Percentiles rank a stretch among this genome's conserved stretches.
Evolutionary conservation across 176 grass and related monocot species (phyloP).

Genomic region (Triticum timopheevii): DNA sequence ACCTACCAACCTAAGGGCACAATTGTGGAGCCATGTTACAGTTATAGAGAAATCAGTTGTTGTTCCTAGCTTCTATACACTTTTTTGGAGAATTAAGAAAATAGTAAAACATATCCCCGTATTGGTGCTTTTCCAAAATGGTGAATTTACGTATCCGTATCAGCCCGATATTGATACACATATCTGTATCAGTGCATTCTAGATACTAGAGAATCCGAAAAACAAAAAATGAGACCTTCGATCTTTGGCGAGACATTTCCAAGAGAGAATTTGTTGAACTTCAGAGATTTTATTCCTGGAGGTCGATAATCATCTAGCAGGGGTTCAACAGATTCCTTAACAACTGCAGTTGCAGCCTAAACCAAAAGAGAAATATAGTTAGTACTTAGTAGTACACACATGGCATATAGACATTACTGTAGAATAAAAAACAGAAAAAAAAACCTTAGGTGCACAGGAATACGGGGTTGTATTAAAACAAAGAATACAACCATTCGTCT

Average conservation of each 20-base stretch:
- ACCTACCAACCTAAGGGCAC: too few relatives aligned
- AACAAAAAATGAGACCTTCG: conserved; percentile 62
- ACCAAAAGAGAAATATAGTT: conserved; percentile 32
- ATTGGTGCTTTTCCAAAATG: too few relatives aligned
- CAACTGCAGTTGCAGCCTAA: conserved; percentile 72
- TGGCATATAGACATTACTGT: conserved; percentile 27
- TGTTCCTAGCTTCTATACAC: too few relatives aligned
- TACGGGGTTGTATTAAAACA: conserved; percentile 21
- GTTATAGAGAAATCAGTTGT: too few relatives aligned
- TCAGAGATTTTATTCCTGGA: conserved; percentile 92
- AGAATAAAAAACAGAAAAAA: background rate
- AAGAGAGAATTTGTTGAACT: conserved; percentile 96
- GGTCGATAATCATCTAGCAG: conserved; percentile 94
- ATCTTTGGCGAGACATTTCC: conserved; percentile 94
- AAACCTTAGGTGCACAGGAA: background rate
- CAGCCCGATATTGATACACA: too few relatives aligned
- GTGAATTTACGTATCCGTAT: too few relatives aligned
- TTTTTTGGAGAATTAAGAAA: too few relatives aligned
- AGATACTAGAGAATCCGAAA: conserved; percentile 9
- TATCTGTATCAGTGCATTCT: too few relatives aligned
- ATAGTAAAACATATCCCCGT: too few relatives aligned
- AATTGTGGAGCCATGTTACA: too few relatives aligned
- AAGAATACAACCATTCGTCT: conserved; percentile 19
- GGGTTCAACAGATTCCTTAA: conserved; percentile 90
- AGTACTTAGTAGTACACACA: conserved; percentile 37